Evolutionary conservation across 2,329 filamentous ascomycete genomes (phyloP).

Genomic region (Nannizziopsis barbatae): DNA sequence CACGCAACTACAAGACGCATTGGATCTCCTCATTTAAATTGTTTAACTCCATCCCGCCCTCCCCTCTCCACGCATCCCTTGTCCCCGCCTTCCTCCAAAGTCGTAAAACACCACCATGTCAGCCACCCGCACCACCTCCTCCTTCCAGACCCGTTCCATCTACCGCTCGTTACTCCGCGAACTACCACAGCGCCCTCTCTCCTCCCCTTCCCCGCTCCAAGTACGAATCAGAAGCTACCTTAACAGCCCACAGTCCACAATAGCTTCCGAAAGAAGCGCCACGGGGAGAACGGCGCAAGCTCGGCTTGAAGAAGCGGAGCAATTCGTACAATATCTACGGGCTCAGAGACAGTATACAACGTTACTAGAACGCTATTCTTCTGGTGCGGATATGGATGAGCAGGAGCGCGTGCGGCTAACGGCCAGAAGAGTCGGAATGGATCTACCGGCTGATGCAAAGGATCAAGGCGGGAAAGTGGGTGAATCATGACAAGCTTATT

Average conservation of each 20-base stretch:
- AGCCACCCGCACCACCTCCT: conserved; percentile 19
- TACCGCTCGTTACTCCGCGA: conserved; percentile 86
- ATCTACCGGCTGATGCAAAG: conserved; percentile 58
- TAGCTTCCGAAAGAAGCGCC: conserved; percentile 22
- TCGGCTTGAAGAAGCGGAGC: conserved; percentile 52
- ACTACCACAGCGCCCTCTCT: conserved; percentile 59
- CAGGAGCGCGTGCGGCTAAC: conserved; percentile 71
- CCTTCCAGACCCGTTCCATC: conserved; percentile 52
- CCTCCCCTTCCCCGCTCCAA: conserved; percentile 58
- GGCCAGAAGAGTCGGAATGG: conserved; percentile 79
- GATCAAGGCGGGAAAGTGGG: neutral
- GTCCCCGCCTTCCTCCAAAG: neutral
- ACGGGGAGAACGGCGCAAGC: conserved; percentile 21
- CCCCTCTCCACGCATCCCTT: too few species aligned
- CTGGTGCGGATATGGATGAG: conserved; percentile 77
- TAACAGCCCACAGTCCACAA: conserved; percentile 22
- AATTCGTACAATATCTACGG: conserved; percentile 67
- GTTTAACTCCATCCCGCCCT: neutral
- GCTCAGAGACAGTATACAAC: conserved; percentile 77
- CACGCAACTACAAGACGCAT: too few species aligned
- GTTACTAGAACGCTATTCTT: conserved; percentile 84
- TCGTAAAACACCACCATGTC: conserved; percentile 13
- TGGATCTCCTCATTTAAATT: too few species aligned
- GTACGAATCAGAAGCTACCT: conserved; percentile 56
- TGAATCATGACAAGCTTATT: neutral